phyloP scores from a whole-genome alignment of 2,329 filamentous ascomycete species.

The Aspergillus brasiliensis region DNA sequence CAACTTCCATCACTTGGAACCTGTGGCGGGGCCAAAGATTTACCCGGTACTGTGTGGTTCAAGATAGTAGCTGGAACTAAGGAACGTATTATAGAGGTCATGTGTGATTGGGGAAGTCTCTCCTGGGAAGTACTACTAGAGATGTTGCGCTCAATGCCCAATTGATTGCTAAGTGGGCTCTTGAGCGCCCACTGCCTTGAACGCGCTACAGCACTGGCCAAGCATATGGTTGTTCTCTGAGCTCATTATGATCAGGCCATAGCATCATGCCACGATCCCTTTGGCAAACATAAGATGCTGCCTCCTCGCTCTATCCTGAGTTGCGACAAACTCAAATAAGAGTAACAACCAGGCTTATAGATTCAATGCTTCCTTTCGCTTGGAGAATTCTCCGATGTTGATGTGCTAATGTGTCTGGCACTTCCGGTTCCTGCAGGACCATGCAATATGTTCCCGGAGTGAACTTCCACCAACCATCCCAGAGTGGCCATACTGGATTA shows the following conservation, averaged over 20 bases:
- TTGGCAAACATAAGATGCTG: background rate
- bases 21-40: too few species aligned
- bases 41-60: too few species aligned
- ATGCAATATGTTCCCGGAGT: background rate
- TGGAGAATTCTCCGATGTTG: background rate
- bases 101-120: too few species aligned
- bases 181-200: background rate
- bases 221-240: background rate
- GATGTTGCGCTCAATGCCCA: too few species aligned
- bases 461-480: background rate
- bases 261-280: background rate
- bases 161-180: too few species aligned
- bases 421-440: background rate
- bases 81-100: too few species aligned
- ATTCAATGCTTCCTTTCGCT: background rate
- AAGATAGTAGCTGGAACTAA: too few species aligned
- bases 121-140: too few species aligned
- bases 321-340: background rate
- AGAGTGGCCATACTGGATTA: background rate
- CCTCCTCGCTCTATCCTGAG: background rate
- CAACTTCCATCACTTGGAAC: too few species aligned
- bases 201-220: background rate
- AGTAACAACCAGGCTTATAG: background rate
- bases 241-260: background rate
- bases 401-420: background rate